phyloP scores from a whole-genome alignment of 1,284 basidiomycete species.

The Naganishia sp. region DNA sequence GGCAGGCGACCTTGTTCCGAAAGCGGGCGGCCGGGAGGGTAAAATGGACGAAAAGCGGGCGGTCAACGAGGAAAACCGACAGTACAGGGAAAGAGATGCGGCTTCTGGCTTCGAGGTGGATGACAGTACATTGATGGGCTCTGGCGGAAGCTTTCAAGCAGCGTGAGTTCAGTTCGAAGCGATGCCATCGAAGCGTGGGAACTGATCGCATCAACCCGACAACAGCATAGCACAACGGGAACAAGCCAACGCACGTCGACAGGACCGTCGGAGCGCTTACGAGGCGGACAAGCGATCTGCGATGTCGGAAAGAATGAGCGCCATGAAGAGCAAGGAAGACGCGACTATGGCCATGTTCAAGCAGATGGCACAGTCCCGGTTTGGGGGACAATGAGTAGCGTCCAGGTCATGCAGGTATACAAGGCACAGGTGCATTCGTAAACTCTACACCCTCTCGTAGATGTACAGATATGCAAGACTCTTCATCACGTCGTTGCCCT shows the following conservation, averaged over 20 bases:
- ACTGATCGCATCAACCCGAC: constrained; percentile 1
- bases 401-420: neutral
- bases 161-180: constrained; percentile 43
- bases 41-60: constrained; percentile 50
- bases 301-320: constrained; percentile 45
- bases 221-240: constrained; percentile 45
- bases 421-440: neutral
- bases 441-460: constrained; percentile 62
- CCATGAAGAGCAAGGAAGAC: constrained; percentile 47
- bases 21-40: constrained; percentile 47
- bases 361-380: constrained; percentile 46
- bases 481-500: constrained; percentile 65
- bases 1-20: constrained; percentile 49
- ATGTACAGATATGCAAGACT: constrained; percentile 84
- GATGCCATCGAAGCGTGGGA: neutral
- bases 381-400: constrained; percentile 35
- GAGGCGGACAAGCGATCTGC: constrained; percentile 43
- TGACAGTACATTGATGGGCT: constrained; percentile 50
- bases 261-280: constrained; percentile 41
- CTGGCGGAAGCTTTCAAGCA: constrained; percentile 45
- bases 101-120: constrained; percentile 49
- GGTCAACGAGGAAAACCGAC: constrained; percentile 47
- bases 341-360: constrained; percentile 54
- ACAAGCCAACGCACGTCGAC: constrained; percentile 42
- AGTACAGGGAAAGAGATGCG: constrained; percentile 48